Evolutionary conservation across 2,329 filamentous ascomycete genomes (phyloP).

Genomic region (Lasiodiplodia theobromae): DNA sequence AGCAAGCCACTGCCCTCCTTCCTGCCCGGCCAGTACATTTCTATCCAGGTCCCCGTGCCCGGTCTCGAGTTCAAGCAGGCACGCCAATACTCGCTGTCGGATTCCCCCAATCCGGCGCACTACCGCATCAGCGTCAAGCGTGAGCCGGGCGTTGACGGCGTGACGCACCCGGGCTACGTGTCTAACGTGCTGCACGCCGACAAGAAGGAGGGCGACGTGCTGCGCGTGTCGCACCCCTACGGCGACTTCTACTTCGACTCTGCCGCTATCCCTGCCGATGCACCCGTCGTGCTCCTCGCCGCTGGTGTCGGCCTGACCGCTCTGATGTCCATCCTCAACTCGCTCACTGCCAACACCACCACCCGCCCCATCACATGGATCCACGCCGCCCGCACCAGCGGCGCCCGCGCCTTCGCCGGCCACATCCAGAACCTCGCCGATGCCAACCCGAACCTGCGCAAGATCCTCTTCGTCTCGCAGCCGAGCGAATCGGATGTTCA

Average conservation of each 20-base stretch:
- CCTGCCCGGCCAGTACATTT: constrained; percentile 76
- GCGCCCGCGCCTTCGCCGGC: constrained; percentile 62
- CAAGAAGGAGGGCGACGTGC: constrained; percentile 65
- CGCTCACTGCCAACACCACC: constrained; percentile 55
- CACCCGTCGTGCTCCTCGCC: constrained; percentile 69
- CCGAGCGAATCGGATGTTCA: constrained; percentile 52
- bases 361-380: constrained; percentile 62
- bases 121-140: constrained; percentile 77
- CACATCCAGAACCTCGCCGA: constrained; percentile 56
- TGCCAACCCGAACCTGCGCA: constrained; percentile 55
- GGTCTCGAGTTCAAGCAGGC: constrained; percentile 65
- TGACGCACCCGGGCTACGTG: constrained; percentile 67
- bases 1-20: constrained; percentile 66
- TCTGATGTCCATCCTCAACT: constrained; percentile 70
- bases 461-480: constrained; percentile 65
- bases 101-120: constrained; percentile 65
- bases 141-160: constrained; percentile 52
- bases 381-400: constrained; percentile 63
- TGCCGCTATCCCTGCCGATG: not conserved
- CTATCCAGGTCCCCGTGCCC: constrained; percentile 65
- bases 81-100: constrained; percentile 76
- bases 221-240: constrained; percentile 71
- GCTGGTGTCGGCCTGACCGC: constrained; percentile 74
- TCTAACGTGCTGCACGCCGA: constrained; percentile 73
- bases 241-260: constrained; percentile 68